Base-by-base conservation (phyloP, 345 rosid genomes). In the Eucalyptus paniculata region DNA sequence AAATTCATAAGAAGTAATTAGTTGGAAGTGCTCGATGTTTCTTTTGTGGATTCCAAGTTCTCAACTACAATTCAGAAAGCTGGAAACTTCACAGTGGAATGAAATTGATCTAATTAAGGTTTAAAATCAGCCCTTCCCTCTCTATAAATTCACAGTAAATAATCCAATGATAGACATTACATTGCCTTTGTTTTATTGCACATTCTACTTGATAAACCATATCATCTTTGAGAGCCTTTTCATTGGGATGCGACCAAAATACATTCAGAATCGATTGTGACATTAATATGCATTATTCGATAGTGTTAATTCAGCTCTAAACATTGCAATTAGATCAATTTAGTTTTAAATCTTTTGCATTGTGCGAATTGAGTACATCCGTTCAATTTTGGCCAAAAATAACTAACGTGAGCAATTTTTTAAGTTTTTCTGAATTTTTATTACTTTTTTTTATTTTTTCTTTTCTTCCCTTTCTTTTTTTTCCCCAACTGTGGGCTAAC, bases 401-500 rank as follows among this genome's bases (percentile, higher is more conserved):
- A 14, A 50, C 17, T 50, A 50, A 13, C 50, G 0, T 50, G 6
- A 14, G 0, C 51, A 50, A 14, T 50, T 50, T 50, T 50, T 14
- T 2, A 14, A 50, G 51, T 50, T 50, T 50, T 50, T 50, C 17
- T 2, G 6, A 5, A 50, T 0, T 50, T 50, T 50, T 50, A 50
- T 50, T 14, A 50, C 51, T 50, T 50, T 50, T 50, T 50, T 13
- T 6, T 0, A 34, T 34, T 34, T 49, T 50, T 49, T 50, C 50
- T 50, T 50, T 50, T 50, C 50, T 5, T 13, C 6, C 51, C 6
- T 50, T 50, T 50, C 3, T 50, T 49, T 49, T 49, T 49, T 13
- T 5, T 2, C 6, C 17, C 51, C 1, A 14, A 50, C 6, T 2
- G 0, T 50, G 51, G 51, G 17, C 1, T 0, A 0, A 50, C 1